A percentile compares a stretch with the other conserved stretches of the same genome.
Evolutionary conservation across 306 rosid species (phyloP).

Genomic region (Fragaria nilgerrensis): DNA sequence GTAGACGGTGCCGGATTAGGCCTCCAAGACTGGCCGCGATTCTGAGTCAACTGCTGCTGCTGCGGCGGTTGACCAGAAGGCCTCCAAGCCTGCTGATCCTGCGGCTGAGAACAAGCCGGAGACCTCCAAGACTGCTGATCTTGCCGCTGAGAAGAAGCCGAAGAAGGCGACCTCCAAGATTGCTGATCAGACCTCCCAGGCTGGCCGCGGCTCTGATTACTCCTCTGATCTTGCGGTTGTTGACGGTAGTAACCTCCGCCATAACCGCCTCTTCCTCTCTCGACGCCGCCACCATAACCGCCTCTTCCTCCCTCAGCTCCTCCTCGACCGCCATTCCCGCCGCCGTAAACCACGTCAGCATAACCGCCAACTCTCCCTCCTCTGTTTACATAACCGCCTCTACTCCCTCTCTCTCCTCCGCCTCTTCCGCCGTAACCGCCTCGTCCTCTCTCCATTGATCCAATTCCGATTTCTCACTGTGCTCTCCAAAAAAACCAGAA

Average conservation of each 20-base stretch:
- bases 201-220: background rate
- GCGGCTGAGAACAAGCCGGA: background rate
- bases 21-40: background rate
- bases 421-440: constrained; percentile 13
- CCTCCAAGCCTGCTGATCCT: background rate
- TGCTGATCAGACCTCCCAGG: constrained; percentile 4
- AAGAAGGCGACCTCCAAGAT: background rate
- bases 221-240: background rate
- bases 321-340: background rate
- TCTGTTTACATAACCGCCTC: background rate
- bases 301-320: constrained; percentile 7
- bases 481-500: background rate
- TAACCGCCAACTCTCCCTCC: constrained; percentile 5
- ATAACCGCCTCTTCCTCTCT: constrained; percentile 1
- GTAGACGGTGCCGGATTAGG: background rate
- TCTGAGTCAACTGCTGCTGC: background rate
- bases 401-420: background rate
- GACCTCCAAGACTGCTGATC: background rate
- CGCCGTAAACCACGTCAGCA: background rate
- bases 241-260: constrained; percentile 2
- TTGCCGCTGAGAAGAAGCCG: background rate
- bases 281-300: background rate
- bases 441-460: constrained; percentile 22
- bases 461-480: background rate
- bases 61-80: background rate